Evolutionary conservation across 2,329 filamentous ascomycete species (phyloP).

Genomic region (Aaosphaeria arxii): DNA sequence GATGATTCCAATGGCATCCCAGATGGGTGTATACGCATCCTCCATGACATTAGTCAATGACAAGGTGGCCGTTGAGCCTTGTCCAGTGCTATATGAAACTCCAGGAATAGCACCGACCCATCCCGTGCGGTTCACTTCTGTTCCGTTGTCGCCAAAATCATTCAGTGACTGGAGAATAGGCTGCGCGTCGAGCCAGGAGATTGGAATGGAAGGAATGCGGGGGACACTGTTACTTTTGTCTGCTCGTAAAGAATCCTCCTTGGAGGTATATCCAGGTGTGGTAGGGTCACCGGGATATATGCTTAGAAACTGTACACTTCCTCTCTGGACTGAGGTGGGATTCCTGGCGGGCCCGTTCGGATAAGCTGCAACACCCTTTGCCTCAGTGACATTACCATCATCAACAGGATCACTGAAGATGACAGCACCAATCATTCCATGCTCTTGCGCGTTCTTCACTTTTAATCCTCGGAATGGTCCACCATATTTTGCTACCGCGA

Average conservation of each 20-base stretch:
- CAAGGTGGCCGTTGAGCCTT: constrained; percentile 51
- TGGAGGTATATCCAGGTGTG: constrained; percentile 69
- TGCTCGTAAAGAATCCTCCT: constrained; percentile 70
- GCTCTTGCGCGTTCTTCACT: constrained; percentile 41
- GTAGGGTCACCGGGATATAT: constrained; percentile 46
- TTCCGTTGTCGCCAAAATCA: constrained; percentile 66
- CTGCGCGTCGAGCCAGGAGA: constrained; percentile 78
- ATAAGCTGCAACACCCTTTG: constrained; percentile 45
- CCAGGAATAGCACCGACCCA: constrained; percentile 37
- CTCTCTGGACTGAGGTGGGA: constrained; percentile 45
- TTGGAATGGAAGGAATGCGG: constrained; percentile 79
- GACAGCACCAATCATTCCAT: constrained; percentile 40
- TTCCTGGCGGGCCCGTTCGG: constrained; percentile 43
- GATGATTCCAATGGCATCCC: constrained; percentile 71
- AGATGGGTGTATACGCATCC: constrained; percentile 76
- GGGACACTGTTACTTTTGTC: constrained; percentile 65
- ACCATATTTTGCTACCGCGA: constrained; percentile 40
- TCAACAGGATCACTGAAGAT: constrained; percentile 43
- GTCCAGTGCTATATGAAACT: constrained; percentile 34
- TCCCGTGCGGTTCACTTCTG: constrained; percentile 36
- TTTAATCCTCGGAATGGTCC: constrained; percentile 42
- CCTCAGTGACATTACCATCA: constrained; percentile 47
- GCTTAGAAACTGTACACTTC: constrained; percentile 59
- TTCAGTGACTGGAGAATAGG: constrained; percentile 81
- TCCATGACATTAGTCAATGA: constrained; percentile 67